Evolutionary conservation across 164 flowering plant species (phyloP).

Genomic region (Chimonanthus salicifolius): DNA sequence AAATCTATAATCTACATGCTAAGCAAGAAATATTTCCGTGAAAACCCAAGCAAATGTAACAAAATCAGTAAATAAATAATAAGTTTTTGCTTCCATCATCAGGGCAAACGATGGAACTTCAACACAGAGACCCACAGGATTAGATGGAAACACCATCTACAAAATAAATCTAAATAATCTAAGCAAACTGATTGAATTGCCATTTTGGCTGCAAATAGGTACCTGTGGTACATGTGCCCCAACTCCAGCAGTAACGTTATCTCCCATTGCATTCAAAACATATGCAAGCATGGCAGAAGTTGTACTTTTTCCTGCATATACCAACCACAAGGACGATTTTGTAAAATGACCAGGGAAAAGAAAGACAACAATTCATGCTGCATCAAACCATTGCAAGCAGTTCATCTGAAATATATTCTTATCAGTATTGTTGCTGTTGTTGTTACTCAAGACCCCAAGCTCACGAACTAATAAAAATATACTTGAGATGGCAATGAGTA

Average conservation of each 20-base stretch:
- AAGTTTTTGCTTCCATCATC: background rate
- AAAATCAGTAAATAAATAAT: too few species aligned
- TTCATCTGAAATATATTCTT: too few species aligned
- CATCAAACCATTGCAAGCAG: too few species aligned
- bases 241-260: constrained; percentile 39
- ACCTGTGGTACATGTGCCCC: constrained; percentile 54
- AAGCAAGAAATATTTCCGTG: background rate
- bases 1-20: background rate
- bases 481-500: too few species aligned
- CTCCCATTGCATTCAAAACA: constrained; percentile 41
- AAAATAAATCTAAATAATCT: too few species aligned
- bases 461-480: too few species aligned
- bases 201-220: background rate
- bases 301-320: constrained; percentile 37
- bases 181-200: background rate
- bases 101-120: background rate
- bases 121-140: background rate
- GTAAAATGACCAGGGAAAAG: too few species aligned
- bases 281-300: constrained; percentile 48
- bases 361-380: too few species aligned
- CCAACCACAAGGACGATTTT: too few species aligned
- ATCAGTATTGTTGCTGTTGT: too few species aligned
- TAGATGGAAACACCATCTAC: background rate
- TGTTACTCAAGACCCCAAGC: too few species aligned
- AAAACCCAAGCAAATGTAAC: background rate